Base-by-base conservation (phyloP, 2,329 filamentous ascomycete species). In the Aspergillus eucalypticola region DNA sequence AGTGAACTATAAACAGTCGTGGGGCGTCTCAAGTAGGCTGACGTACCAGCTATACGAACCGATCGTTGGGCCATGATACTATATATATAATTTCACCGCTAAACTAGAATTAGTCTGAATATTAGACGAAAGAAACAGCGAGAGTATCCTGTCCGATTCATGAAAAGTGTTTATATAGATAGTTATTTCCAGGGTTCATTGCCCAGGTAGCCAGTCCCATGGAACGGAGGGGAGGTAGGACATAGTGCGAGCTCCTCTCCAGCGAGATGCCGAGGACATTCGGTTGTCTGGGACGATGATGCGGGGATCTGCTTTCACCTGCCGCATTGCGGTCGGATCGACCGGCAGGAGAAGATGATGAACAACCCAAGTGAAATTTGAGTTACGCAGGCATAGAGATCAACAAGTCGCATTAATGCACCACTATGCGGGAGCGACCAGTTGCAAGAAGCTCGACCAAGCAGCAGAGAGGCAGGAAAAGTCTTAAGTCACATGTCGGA, bases 31-130 rank as follows among this genome's bases (percentile, higher is more conserved):
- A n/a, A 17, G 42, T 46, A 29, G 8, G 17, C 8, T 13, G 13
- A 39, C 64, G 41, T 60, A 71, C 71, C 71, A 46, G 70, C 70
- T 39, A 73, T 71, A 46, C 70, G 70, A 59, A 73, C 60, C 8
- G 71, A 64, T 17, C 70, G 65, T 50, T 59, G 66, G 39, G 29
- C 60, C 64, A 68, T 68, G 55, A 44, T 63, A 35, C 1, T 29
- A 29, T 29, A 8, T 39, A 10, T n/a, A n/a, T n/a, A n/a, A n/a
- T n/a, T 32, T 29, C 4, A 50, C 46, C 46, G 46, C 8, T n/a
- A n/a, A n/a, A n/a, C n/a, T n/a, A n/a, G n/a, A n/a, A n/a, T n/a
- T n/a, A n/a, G n/a, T n/a, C n/a, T n/a, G n/a, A n/a, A n/a, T n/a
- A n/a, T n/a, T n/a, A n/a, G n/a, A n/a, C n/a, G n/a, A n/a, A n/a